phyloP scores from a whole-genome alignment of 352 stramenopile genomes.

The Globisporangium ultimum region DNA sequence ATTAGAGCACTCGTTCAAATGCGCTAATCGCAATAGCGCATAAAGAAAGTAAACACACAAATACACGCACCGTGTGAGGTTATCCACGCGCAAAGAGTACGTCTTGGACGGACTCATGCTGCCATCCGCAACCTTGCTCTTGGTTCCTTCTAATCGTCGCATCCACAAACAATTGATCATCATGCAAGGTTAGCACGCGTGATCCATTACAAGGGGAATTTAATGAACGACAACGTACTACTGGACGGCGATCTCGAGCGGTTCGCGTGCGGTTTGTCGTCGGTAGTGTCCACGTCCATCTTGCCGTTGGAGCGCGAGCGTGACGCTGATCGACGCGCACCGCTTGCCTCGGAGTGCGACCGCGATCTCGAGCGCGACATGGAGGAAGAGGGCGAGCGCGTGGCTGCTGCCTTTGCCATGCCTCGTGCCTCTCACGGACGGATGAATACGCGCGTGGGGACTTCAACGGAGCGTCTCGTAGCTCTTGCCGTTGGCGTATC shows the following conservation, averaged over 20 bases:
- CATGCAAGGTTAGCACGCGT: not conserved
- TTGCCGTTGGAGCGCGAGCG: not conserved
- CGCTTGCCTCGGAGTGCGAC: slow-evolving; percentile 5
- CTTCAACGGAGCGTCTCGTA: too few species aligned
- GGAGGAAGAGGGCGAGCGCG: slow-evolving; percentile 2
- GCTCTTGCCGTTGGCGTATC: not conserved
- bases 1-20: not conserved
- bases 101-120: slow-evolving; percentile 19
- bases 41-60: too few species aligned
- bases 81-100: slow-evolving; percentile 63
- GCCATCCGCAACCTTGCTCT: slow-evolving; percentile 3
- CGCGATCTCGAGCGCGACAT: slow-evolving; percentile 5
- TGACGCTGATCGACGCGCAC: not conserved
- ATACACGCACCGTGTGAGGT: slow-evolving; percentile 56
- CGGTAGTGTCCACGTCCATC: not conserved
- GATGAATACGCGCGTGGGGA: too few species aligned
- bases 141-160: not conserved
- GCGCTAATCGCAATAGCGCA: too few species aligned
- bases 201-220: not conserved
- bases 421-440: not conserved
- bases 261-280: slow-evolving; percentile 1
- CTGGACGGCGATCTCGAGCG: slow-evolving; percentile 1
- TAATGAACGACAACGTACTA: not conserved
- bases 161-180: slow-evolving; percentile 1
- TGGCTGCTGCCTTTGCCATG: slow-evolving; percentile 4